Evolutionary conservation across 768 basidiomycete genomes (phyloP), one percentile per base, ranked within the genome.

Genomic region (Leccinellum albellum): DNA sequence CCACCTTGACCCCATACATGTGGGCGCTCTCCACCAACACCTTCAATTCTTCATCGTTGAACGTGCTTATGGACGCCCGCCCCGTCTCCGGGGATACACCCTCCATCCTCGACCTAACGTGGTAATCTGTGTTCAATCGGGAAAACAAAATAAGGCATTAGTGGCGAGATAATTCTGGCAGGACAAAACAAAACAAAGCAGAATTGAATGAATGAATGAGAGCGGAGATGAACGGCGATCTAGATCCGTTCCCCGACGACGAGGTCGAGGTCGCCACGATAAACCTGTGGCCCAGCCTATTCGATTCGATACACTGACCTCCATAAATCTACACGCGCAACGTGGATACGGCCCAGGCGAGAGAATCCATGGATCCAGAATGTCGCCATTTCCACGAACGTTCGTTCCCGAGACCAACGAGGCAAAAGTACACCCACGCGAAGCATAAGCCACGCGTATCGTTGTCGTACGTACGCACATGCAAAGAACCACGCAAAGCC

Each of bases 11-110:
- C 13, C 80, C 82, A 48, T 76, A 71, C 4, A 66, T 65, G 61
- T 82, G 82, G 0, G 82, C 82, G 10, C 81, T 77, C 54, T 70
- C 65, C n/a, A 84, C 78, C 72, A 85, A 78, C 4, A 72, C 76
- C 33, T 69, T 57, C 26, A 84, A 61, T 64, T 85, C 84, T 8
- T 75, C 70, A 2, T 58, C 54, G 40, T 66, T 73, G 63, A 87
- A 85, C 1, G 79, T 80, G 6, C 66, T 58, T 37, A 79, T 67
- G n/a, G 77, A 70, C 8, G 66, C 65, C 1, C 63, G 40, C 3
- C 74, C 73, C 15, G 71, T 62, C 4, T 61, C 62, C 12, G 75
- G 62, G 2, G 81, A 79, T 24, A 81, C 77, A 23, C 70, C 72
- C 6, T 63, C 54, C 61, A 80, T 71, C 21, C 79, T 76, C 2